Evolutionary conservation across 2,329 filamentous ascomycete species (phyloP).

Genomic region (Colletotrichum liaoningense): DNA sequence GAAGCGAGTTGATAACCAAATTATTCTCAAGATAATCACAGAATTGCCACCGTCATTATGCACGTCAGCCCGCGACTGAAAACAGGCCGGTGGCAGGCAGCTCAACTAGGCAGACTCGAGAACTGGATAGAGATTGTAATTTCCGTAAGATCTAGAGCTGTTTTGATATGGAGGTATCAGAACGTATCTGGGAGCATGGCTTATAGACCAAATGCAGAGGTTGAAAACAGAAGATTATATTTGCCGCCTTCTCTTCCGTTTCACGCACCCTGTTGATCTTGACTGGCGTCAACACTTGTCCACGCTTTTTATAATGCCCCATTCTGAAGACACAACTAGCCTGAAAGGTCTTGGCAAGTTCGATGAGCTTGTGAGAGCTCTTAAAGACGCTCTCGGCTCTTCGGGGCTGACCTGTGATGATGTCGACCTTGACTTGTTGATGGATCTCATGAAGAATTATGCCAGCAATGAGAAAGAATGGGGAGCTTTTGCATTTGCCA

Average conservation of each 20-base stretch:
- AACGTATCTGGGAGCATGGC: neutral
- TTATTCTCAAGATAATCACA: neutral
- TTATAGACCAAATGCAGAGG: neutral
- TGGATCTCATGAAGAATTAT: neutral
- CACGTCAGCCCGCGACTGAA: neutral
- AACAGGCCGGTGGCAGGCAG: neutral
- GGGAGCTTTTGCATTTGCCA: neutral
- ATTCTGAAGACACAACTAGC: neutral
- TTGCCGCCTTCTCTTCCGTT: neutral
- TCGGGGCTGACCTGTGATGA: neutral
- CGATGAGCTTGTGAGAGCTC: neutral
- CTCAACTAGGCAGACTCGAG: neutral
- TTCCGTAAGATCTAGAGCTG: neutral
- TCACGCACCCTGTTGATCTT: neutral
- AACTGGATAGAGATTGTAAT: neutral
- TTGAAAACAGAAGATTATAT: neutral
- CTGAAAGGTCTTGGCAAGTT: neutral
- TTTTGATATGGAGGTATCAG: neutral
- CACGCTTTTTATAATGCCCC: neutral
- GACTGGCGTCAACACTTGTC: neutral
- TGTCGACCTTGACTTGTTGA: neutral
- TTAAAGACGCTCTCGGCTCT: neutral
- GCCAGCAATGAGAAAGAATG: neutral
- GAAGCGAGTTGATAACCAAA: neutral
- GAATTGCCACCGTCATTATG: neutral